phyloP scores from a whole-genome alignment of 352 stramenopile species.

The Phytophthora crassamura region DNA sequence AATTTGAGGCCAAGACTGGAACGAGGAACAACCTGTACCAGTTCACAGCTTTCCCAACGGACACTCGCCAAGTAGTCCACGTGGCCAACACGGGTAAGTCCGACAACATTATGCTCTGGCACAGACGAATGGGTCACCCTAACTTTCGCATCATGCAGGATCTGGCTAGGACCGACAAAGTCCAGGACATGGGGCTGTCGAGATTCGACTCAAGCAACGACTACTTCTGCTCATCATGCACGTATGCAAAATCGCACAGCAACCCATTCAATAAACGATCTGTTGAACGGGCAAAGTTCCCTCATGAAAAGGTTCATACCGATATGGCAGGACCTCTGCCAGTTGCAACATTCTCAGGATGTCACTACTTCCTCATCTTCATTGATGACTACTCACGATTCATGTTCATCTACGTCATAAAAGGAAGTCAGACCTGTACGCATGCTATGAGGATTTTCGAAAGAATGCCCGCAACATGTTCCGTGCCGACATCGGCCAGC shows the following conservation, averaged over 20 bases:
- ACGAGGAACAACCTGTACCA: constrained; percentile 10
- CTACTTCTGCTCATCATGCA: too few species aligned
- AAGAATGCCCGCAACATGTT: constrained; percentile 5
- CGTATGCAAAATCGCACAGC: too few species aligned
- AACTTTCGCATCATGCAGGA: too few species aligned
- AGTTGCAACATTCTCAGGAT: too few species aligned
- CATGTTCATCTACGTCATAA: constrained; percentile 23
- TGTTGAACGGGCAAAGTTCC: too few species aligned
- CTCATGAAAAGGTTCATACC: too few species aligned
- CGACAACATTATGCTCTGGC: constrained; percentile 7
- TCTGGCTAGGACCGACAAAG: too few species aligned
- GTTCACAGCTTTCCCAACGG: constrained; percentile 5
- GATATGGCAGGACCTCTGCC: too few species aligned
- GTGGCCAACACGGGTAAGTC: constrained; percentile 5
- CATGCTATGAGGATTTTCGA: constrained; percentile 17
- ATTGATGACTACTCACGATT: constrained; percentile 19
- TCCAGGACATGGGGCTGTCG: too few species aligned
- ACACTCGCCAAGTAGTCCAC: not conserved
- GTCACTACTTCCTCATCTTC: constrained; percentile 11
- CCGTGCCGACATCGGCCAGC: not conserved
- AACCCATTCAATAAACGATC: too few species aligned
- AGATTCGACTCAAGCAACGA: too few species aligned
- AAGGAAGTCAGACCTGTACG: constrained; percentile 7
- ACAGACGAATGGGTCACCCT: constrained; percentile 17
- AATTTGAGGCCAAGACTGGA: constrained; percentile 16